Conservation (phyloP, 768 basidiomycete species). For the Mycena leptocephala region DNA sequence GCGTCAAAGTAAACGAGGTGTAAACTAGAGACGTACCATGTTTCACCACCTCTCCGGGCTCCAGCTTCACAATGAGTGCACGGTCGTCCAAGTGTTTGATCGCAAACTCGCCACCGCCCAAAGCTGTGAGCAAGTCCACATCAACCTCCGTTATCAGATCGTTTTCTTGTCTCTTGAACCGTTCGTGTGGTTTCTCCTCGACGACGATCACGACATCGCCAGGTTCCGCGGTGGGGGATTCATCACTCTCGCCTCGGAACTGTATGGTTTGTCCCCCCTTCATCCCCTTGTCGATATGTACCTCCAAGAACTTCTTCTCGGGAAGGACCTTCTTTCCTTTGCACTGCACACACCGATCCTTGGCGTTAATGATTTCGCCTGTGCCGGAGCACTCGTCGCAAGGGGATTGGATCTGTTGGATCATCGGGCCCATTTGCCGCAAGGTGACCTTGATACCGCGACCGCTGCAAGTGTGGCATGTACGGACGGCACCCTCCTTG, state of each 20-base stretch:
- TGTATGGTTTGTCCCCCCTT: conserved; percentile 92
- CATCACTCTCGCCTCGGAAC: conserved; percentile 94
- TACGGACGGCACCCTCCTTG: conserved; percentile 94
- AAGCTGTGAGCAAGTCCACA: conserved; percentile 92
- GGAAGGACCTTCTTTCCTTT: conserved; percentile 95
- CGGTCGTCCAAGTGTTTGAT: conserved; percentile 97
- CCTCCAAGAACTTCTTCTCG: conserved; percentile 98
- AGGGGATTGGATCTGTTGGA: conserved; percentile 97
- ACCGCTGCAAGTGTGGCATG: conserved; percentile 86
- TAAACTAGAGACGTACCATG: conserved; percentile 74
- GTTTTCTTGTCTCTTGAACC: conserved; percentile 91
- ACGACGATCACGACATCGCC: conserved; percentile 97
- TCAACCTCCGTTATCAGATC: conserved; percentile 91
- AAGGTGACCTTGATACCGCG: conserved; percentile 93
- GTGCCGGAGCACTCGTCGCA: conserved; percentile 95
- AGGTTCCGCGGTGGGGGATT: conserved; percentile 89
- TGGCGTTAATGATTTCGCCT: conserved; percentile 96
- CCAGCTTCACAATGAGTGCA: conserved; percentile 85
- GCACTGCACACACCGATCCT: conserved; percentile 94
- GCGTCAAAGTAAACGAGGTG: conserved; percentile 8
- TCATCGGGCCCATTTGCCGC: conserved; percentile 99
- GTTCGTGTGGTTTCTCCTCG: conserved; percentile 93
- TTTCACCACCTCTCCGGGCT: conserved; percentile 94
- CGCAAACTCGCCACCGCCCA: conserved; percentile 92
- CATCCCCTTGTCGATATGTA: conserved; percentile 99